Conservation (phyloP, 768 basidiomycete species). For the Termitomyces sp. region DNA sequence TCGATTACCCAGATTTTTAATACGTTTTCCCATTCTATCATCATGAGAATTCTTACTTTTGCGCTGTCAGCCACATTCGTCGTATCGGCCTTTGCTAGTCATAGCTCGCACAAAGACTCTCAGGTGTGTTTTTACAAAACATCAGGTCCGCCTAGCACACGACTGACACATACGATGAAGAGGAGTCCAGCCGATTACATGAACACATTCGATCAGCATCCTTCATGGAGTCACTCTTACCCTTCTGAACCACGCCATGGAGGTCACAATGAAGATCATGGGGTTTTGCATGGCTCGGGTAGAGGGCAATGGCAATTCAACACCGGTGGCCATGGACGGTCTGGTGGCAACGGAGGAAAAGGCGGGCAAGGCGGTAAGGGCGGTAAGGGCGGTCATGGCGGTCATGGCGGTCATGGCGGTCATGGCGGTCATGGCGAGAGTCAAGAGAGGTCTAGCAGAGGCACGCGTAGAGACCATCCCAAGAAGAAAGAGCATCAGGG, state of each 20-base stretch:
- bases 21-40: background rate
- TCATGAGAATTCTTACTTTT: background rate
- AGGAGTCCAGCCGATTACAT: background rate
- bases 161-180: background rate
- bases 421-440: background rate
- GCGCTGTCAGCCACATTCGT: background rate
- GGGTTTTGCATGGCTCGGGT: background rate
- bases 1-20: background rate
- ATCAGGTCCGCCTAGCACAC: background rate
- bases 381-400: background rate
- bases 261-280: background rate
- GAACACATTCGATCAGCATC: background rate
- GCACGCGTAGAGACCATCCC: background rate
- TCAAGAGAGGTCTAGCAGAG: background rate
- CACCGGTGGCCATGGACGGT: background rate
- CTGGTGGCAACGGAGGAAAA: background rate
- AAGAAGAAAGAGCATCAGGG: constrained; percentile 1
- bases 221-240: background rate
- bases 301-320: background rate
- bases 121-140: background rate
- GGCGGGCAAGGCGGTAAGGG: background rate
- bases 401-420: background rate
- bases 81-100: background rate
- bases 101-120: background rate
- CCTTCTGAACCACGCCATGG: background rate